These are phyloP conservation scores for Candida suzukii DNA, from an alignment of 805 yeast species.

Conservation along the genomic window DNA sequence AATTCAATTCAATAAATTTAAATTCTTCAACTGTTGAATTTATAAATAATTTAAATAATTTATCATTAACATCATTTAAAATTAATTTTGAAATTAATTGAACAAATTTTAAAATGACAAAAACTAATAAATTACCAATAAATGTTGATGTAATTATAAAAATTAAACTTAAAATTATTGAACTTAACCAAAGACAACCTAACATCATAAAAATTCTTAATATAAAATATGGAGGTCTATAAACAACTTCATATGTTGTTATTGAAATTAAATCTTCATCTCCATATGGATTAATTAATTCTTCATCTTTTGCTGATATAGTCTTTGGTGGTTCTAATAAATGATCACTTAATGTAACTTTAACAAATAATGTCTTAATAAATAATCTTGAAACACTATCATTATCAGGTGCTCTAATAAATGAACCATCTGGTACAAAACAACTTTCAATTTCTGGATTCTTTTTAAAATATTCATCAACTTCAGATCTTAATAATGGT, in stretches of 20 bases:
- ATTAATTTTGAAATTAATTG: no score
- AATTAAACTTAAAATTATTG: conserved; percentile 26
- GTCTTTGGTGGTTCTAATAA: conserved; percentile 37
- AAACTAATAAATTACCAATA: conserved; percentile 15
- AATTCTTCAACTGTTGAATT: no score
- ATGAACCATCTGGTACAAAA: conserved; percentile 75
- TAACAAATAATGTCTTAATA: conserved; percentile 63
- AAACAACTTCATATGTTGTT: conserved; percentile 62
- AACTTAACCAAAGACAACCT: conserved; percentile 36
- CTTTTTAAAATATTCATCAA: conserved; percentile 34
- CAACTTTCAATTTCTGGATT: conserved; percentile 40
- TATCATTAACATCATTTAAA: no score
- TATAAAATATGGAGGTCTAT: conserved; percentile 76
- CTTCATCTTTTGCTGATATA: conserved; percentile 25
- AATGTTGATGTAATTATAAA: conserved; percentile 12
- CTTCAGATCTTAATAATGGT: conserved; percentile 47
- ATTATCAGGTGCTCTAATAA: conserved; percentile 79
- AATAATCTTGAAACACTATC: conserved; percentile 67
- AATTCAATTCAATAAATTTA: no score
- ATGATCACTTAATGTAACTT: conserved; percentile 75
- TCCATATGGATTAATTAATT: conserved; percentile 26
- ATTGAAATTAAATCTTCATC: conserved; percentile 27
- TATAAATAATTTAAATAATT: no score
- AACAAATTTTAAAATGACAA: conserved; percentile 4
- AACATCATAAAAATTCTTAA: conserved; percentile 46